phyloP scores from a whole-genome alignment of 2,329 filamentous ascomycete genomes.

The Delphinella strobiligena region DNA sequence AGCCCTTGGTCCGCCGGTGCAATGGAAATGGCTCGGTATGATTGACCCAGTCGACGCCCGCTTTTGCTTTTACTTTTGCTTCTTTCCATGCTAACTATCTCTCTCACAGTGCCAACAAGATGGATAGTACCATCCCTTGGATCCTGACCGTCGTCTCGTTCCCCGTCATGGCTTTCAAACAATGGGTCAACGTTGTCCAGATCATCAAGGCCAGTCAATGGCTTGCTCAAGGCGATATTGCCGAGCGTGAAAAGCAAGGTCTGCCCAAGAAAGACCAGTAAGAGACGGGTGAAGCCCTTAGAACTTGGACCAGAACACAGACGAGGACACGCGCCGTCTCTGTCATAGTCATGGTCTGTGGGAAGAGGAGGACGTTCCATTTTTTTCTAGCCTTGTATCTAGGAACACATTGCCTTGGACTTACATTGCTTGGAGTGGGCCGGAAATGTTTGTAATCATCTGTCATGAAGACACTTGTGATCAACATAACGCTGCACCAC shows the following conservation, averaged over 20 bases:
- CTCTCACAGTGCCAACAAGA: slow-evolving; percentile 61
- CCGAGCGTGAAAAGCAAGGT: slow-evolving; percentile 40
- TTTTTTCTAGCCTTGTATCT: no score
- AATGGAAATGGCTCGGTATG: slow-evolving; percentile 67
- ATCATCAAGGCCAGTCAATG: slow-evolving; percentile 85
- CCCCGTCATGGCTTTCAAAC: slow-evolving; percentile 84
- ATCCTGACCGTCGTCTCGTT: slow-evolving; percentile 67
- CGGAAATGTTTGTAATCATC: no score
- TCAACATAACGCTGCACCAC: no score
- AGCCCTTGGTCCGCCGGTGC: slow-evolving; percentile 87
- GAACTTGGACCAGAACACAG: no score
- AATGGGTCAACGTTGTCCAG: slow-evolving; percentile 88
- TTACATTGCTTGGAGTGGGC: no score
- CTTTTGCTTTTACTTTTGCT: background rate
- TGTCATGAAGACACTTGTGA: no score
- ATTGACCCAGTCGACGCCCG: no score
- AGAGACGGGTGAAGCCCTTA: no score
- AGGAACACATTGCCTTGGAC: no score
- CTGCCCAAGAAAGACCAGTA: slow-evolving; percentile 7
- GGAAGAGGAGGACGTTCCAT: no score
- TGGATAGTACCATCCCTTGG: slow-evolving; percentile 54
- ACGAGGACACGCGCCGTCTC: no score
- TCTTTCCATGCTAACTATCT: slow-evolving; percentile 1
- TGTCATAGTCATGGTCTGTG: no score
- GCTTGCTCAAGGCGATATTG: slow-evolving; percentile 82